Evolutionary conservation across 805 yeast genomes (phyloP).

Genomic region (Yarrowia sp.): DNA sequence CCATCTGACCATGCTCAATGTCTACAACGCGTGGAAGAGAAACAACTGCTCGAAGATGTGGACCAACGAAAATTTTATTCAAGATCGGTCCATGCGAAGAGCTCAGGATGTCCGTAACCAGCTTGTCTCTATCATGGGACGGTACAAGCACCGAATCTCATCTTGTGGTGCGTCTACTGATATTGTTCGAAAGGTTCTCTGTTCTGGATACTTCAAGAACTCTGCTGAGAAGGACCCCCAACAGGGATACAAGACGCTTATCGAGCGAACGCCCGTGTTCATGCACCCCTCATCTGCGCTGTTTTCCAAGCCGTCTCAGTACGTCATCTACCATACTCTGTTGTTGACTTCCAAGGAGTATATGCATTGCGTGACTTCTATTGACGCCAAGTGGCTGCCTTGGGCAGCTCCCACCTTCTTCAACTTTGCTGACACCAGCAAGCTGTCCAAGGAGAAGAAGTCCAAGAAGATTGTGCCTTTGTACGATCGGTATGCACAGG

Average conservation of each 20-base stretch:
- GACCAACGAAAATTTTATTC: constrained; percentile 86
- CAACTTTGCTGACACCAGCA: constrained; percentile 62
- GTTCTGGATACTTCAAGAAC: constrained; percentile 75
- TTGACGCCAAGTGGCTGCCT: constrained; percentile 72
- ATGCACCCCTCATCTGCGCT: constrained; percentile 88
- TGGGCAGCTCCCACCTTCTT: constrained; percentile 83
- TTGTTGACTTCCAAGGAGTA: constrained; percentile 86
- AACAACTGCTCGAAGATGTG: constrained; percentile 73
- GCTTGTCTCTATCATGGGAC: constrained; percentile 58
- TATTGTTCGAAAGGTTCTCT: constrained; percentile 60
- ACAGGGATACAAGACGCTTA: constrained; percentile 55
- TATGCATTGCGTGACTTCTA: constrained; percentile 76
- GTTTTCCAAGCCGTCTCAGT: constrained; percentile 76
- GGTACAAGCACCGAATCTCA: constrained; percentile 47
- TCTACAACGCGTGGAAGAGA: constrained; percentile 78
- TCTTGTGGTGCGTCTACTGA: constrained; percentile 50
- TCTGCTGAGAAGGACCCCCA: constrained; percentile 70
- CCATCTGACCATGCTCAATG: constrained; percentile 74
- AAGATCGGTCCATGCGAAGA: constrained; percentile 71
- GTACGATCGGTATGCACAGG: constrained; percentile 63
- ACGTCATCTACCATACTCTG: constrained; percentile 80
- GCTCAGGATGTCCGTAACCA: constrained; percentile 77
- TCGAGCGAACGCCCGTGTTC: constrained; percentile 57
- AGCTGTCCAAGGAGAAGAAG: constrained; percentile 59
- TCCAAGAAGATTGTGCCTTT: constrained; percentile 76